Conservation (phyloP, 148 eudicot genomes). For the Agrostemma githago region DNA sequence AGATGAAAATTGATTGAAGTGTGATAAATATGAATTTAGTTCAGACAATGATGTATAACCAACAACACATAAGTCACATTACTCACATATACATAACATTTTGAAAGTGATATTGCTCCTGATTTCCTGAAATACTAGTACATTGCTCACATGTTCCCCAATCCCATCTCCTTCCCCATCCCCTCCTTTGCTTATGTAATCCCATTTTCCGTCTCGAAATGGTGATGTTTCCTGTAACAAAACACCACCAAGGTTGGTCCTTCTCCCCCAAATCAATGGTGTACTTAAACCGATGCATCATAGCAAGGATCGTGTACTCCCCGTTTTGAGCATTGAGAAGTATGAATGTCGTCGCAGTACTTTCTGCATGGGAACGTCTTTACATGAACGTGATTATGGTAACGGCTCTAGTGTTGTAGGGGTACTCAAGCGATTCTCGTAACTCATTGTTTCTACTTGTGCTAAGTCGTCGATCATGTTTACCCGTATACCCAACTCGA, state of each 20-base stretch:
- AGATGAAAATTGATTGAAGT: constrained; percentile 1
- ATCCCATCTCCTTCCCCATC: neutral
- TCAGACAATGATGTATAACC: constrained; percentile 23
- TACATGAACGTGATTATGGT: too few species aligned
- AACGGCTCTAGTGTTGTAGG: too few species aligned
- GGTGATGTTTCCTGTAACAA: neutral
- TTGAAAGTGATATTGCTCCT: constrained; percentile 21
- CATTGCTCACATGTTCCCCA: neutral
- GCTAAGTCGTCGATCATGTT: too few species aligned
- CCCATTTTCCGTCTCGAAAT: neutral
- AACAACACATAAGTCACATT: neutral
- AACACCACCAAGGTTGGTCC: neutral
- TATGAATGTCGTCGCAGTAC: too few species aligned
- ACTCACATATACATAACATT: neutral
- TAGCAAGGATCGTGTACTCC: too few species aligned
- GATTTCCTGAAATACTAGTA: constrained; percentile 2
- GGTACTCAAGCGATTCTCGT: too few species aligned
- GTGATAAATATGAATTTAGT: constrained; percentile 13
- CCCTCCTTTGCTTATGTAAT: neutral
- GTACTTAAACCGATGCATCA: neutral
- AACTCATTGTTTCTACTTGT: too few species aligned
- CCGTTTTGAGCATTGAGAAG: too few species aligned
- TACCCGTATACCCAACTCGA: too few species aligned
- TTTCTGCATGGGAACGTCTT: too few species aligned
- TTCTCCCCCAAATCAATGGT: neutral